phyloP scores from a whole-genome alignment of 495 filamentous ascomycete species.

The Podospora pseudocomata region DNA sequence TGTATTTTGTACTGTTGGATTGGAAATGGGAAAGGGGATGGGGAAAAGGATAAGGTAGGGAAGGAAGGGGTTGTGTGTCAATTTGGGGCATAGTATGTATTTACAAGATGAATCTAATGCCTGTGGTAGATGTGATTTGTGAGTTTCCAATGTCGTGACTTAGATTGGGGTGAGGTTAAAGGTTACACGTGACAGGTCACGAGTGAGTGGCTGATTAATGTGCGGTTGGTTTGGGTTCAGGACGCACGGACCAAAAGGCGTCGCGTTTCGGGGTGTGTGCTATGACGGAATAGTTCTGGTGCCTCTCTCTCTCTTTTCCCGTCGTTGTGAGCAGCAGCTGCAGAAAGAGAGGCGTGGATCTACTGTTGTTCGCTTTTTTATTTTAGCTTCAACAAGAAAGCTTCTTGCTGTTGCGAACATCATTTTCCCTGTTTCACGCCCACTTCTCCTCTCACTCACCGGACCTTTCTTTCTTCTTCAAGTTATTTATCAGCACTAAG shows the following conservation, averaged over 20 bases:
- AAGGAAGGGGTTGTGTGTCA: neutral
- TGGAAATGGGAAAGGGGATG: too few relatives aligned
- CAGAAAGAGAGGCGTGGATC: neutral
- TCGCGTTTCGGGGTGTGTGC: neutral
- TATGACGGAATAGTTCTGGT: slow-evolving; percentile 7
- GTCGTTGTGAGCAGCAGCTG: slow-evolving; percentile 4
- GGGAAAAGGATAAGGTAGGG: too few relatives aligned
- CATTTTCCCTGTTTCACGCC: neutral
- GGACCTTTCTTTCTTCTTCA: too few relatives aligned
- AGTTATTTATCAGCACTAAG: too few relatives aligned
- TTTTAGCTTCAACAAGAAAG: neutral
- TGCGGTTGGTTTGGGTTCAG: neutral
- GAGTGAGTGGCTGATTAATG: neutral
- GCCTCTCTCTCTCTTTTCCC: neutral
- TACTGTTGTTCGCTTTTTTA: neutral
- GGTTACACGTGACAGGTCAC: slow-evolving; percentile 5
- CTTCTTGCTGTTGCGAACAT: too few relatives aligned
- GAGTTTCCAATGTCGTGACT: neutral
- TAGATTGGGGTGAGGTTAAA: neutral
- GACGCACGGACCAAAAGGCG: slow-evolving; percentile 5
- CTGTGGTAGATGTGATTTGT: neutral
- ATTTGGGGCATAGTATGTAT: neutral
- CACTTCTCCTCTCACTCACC: too few relatives aligned
- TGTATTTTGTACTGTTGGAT: too few relatives aligned
- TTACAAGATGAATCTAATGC: neutral